These are phyloP conservation scores for Clavaria fumosa DNA, from an alignment of 768 basidiomycete species.

Conservation along the genomic window DNA sequence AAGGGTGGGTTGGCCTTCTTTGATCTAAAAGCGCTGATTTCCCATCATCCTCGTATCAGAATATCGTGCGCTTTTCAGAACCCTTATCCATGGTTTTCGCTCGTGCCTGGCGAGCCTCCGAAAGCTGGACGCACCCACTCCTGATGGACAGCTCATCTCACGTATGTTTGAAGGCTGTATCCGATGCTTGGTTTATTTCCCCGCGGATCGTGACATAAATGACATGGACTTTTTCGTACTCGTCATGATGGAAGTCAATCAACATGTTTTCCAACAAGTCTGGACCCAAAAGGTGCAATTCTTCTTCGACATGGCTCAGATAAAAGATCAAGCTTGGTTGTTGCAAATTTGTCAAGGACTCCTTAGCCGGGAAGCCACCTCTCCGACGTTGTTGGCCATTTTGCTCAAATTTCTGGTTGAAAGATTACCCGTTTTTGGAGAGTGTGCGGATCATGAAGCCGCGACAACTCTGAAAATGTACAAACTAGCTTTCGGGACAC, in stretches of 20 bases:
- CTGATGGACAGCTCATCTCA: slow-evolving; percentile 78
- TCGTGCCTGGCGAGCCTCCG: slow-evolving; percentile 62
- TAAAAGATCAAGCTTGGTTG: slow-evolving; percentile 60
- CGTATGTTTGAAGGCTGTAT: slow-evolving; percentile 79
- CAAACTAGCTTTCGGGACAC: slow-evolving; percentile 90
- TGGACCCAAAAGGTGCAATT: slow-evolving; percentile 89
- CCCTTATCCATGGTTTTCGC: slow-evolving; percentile 78
- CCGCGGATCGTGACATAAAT: slow-evolving; percentile 40
- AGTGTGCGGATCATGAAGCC: slow-evolving; percentile 68
- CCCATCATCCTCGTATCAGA: slow-evolving; percentile 35
- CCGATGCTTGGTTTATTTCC: slow-evolving; percentile 73
- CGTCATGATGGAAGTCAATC: slow-evolving; percentile 67
- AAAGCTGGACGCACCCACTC: slow-evolving; percentile 61
- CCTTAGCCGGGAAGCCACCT: slow-evolving; percentile 59
- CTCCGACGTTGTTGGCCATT: slow-evolving; percentile 76
- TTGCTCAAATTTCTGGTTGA: slow-evolving; percentile 77
- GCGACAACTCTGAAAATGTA: slow-evolving; percentile 80
- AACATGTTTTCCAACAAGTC: slow-evolving; percentile 90
- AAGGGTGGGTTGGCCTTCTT: slow-evolving; percentile 52
- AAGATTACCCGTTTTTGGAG: slow-evolving; percentile 68
- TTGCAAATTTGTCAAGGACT: slow-evolving; percentile 77
- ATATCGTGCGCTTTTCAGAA: slow-evolving; percentile 72
- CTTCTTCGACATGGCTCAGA: slow-evolving; percentile 53
- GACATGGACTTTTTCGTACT: slow-evolving; percentile 65
- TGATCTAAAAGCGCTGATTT: no score